These are phyloP conservation scores for Glomus cerebriforme DNA, from an alignment of 192 early-diverging fungal species.

Conservation along the genomic window DNA sequence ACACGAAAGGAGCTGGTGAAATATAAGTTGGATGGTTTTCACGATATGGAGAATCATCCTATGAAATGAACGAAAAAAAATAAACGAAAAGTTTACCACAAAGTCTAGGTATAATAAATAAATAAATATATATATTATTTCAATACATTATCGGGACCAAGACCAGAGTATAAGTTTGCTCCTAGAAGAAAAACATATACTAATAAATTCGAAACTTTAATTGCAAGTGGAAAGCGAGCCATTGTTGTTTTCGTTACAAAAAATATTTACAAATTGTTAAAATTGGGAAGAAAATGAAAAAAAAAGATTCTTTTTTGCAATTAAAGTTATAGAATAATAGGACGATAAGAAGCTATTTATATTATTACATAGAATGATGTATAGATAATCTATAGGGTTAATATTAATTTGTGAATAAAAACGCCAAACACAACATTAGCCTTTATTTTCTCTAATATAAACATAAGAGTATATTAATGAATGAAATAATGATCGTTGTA, in stretches of 20 bases:
- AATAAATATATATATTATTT: no score
- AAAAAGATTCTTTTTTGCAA: neutral
- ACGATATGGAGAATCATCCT: constrained; percentile 39
- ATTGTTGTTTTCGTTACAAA: neutral
- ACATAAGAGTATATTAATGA: no score
- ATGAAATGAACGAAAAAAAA: neutral
- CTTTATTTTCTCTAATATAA: no score
- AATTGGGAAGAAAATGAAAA: neutral
- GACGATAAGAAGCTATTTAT: no score
- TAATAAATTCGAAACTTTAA: neutral
- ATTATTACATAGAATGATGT: no score
- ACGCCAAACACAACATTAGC: neutral
- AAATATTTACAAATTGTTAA: neutral
- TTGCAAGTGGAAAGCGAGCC: neutral
- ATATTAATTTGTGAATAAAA: neutral
- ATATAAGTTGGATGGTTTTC: constrained; percentile 59
- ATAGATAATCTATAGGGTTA: no score
- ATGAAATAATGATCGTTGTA: neutral
- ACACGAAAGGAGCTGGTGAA: constrained; percentile 64
- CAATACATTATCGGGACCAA: neutral
- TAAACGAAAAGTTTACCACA: neutral
- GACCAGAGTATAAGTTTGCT: neutral
- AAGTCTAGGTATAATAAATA: neutral
- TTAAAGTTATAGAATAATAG: no score
- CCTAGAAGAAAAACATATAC: neutral